Base-by-base conservation (phyloP, 1,284 basidiomycete species). In the Cutaneotrichosporon dermatis region DNA sequence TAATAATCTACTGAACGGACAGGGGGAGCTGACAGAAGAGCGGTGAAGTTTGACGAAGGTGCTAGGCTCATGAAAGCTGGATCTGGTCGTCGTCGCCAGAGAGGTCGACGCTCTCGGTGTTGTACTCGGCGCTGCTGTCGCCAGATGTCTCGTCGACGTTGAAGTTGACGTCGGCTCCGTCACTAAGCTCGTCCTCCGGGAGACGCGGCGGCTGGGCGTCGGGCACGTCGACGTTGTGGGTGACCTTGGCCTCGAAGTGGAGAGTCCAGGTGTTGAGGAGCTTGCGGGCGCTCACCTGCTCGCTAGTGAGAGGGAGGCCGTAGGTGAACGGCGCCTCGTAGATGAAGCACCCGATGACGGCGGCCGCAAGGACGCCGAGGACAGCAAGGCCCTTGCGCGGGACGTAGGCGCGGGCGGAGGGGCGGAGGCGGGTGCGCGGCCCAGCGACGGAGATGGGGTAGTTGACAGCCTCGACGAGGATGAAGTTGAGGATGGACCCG, bases 381-480 rank as follows among this genome's bases (percentile, higher is more conserved):
- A 87, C 81, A n/a, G 85, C 59, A 8, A 67, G 55, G 37, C 64
- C 63, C 36, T 57, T 53, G 35, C 85, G 87, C 63, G 85, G 86
- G 67, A 86, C 73, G 39, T 87, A 86, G 34, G 89, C 88, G 63
- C 86, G 86, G 64, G 85, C 82, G 4, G 79, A 75, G 8, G 85
- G 85, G 57, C 85, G 82, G 54, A 83, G 76, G 58, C 83, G 83
- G 4, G 86, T 91, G 68, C 71, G 71, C 72, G 85, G 74, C 68
- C 92, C 81, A 66, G 82, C 65, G 33, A 75, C 67, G 1, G 92
- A 96, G 61, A 98, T 82, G 2, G 96, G 96, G 75, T 86, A 95
- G 80, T 99, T 94, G 76, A 99, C 87, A 8, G 88, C 87, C 70
- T 97, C 94, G 37, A 90, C 89, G 54, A 92, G 79, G 63, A 98